These are phyloP conservation scores for Marasmius oreades DNA, from an alignment of 1,284 basidiomycete genomes.

Conservation along the genomic window DNA sequence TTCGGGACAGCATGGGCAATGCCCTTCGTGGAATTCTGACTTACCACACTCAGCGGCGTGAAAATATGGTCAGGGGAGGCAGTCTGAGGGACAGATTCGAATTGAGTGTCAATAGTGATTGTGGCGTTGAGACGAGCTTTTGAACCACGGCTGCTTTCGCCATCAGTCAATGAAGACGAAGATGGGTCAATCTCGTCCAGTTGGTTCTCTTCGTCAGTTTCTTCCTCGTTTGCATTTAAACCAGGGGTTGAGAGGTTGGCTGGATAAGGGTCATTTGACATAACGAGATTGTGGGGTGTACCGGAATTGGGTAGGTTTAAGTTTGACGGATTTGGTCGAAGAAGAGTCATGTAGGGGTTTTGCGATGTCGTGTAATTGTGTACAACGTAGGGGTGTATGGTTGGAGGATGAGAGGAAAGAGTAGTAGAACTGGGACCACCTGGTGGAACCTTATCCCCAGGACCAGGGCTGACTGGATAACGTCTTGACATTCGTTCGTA, in stretches of 20 bases:
- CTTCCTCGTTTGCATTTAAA: neutral
- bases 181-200: constrained; percentile 5
- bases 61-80: neutral
- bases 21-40: too few species aligned
- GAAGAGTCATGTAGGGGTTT: constrained; percentile 5
- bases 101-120: neutral
- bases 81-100: neutral
- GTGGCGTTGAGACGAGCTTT: neutral
- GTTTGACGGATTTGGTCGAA: constrained; percentile 1
- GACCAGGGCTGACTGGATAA: too few species aligned
- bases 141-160: neutral
- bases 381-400: too few species aligned
- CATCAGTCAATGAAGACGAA: constrained; percentile 4
- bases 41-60: too few species aligned
- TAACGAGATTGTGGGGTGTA: neutral
- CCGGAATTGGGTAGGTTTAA: too few species aligned
- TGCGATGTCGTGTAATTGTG: too few species aligned
- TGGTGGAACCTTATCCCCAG: too few species aligned
- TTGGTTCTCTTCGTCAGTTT: constrained; percentile 10
- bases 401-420: too few species aligned
- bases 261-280: constrained; percentile 9
- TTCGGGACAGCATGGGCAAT: too few species aligned
- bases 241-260: constrained; percentile 10
- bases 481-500: too few species aligned
- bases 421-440: too few species aligned